Conservation (phyloP, 179 eudicot genomes). For the Silene noctiflora region DNA sequence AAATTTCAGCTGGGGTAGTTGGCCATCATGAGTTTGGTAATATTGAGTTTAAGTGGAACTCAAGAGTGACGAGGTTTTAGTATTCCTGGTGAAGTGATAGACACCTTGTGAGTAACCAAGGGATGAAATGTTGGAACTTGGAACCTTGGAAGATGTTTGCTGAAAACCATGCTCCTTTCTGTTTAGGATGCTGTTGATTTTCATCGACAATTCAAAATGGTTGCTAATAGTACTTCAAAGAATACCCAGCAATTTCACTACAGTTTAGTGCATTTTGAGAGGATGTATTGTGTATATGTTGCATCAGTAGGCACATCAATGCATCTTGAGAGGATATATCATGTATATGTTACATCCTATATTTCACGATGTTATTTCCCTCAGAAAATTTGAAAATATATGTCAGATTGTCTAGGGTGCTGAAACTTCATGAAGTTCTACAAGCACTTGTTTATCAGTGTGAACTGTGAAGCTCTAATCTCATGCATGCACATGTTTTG, state of each 20-base stretch:
- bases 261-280: neutral
- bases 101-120: neutral
- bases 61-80: neutral
- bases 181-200: neutral
- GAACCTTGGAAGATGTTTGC: neutral
- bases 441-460: neutral
- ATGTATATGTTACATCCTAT: too few relatives aligned
- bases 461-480: slow-evolving; percentile 8
- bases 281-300: too few relatives aligned
- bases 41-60: neutral
- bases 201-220: neutral
- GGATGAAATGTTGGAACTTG: slow-evolving; percentile 6
- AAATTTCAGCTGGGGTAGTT: neutral
- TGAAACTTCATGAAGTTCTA: slow-evolving; percentile 12
- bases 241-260: slow-evolving; percentile 1
- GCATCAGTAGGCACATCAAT: neutral
- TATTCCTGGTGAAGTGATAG: neutral
- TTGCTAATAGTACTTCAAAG: neutral
- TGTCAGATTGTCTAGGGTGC: slow-evolving; percentile 1
- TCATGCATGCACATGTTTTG: slow-evolving; percentile 11
- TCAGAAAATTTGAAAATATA: neutral
- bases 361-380: neutral
- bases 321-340: too few relatives aligned
- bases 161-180: neutral
- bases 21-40: neutral